These are phyloP conservation scores for Cunninghamia lanceolata DNA, from an alignment of 75 land plant genomes.

Conservation along the genomic window DNA sequence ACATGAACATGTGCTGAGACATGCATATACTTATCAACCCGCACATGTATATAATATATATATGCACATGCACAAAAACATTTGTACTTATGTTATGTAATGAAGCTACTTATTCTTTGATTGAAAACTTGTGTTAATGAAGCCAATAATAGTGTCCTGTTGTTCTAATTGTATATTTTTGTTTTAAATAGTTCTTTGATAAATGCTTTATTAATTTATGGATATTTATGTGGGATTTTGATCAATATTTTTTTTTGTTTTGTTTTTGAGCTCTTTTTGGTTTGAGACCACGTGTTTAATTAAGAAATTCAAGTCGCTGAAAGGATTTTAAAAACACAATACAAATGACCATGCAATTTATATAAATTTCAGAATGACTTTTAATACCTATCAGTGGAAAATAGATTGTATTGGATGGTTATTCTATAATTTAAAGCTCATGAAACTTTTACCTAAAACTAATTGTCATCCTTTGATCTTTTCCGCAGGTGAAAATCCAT, in stretches of 20 bases:
- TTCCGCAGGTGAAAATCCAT: conserved; percentile 80
- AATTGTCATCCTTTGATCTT: neutral
- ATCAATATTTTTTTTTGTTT: neutral
- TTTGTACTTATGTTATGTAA: neutral
- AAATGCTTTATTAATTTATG: neutral
- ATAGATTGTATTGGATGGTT: neutral
- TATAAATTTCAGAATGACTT: neutral
- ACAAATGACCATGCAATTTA: neutral
- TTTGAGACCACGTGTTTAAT: neutral
- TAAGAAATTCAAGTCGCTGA: neutral
- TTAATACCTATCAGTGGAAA: neutral
- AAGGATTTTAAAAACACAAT: neutral
- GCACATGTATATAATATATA: neutral
- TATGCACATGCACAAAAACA: neutral
- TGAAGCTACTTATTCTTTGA: neutral
- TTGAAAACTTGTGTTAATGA: neutral
- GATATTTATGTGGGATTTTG: neutral
- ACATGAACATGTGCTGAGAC: conserved; percentile 1
- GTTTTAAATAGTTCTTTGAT: neutral
- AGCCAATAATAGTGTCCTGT: neutral
- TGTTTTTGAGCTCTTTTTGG: neutral
- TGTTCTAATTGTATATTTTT: neutral
- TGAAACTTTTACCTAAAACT: neutral
- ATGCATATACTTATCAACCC: neutral
- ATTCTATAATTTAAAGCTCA: neutral